Percentiles rank a stretch among this genome's conserved stretches.
Conservation (phyloP, 1,284 basidiomycete species). For the Puccinia brachypodii region DNA sequence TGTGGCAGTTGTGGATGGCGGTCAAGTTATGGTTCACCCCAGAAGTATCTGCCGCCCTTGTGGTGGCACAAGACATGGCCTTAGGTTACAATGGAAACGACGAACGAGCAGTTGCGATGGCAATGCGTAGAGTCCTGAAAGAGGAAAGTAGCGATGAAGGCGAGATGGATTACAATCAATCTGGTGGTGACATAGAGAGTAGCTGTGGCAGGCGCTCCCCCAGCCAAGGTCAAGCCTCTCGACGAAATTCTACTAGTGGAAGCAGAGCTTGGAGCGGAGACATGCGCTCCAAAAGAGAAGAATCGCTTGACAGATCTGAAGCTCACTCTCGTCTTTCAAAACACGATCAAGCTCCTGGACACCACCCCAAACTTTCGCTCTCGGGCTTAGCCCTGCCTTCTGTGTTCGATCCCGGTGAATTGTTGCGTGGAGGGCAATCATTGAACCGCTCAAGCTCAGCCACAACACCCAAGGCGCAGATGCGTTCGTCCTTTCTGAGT, state of each 20-base stretch:
- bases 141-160: constrained; percentile 41
- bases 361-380: constrained; percentile 22
- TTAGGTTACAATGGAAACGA: not conserved
- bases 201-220: constrained; percentile 16
- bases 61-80: constrained; percentile 14
- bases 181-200: constrained; percentile 14
- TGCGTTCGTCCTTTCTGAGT: constrained; percentile 18
- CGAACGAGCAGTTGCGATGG: constrained; percentile 27
- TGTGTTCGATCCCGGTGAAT: constrained; percentile 10
- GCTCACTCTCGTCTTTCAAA: constrained; percentile 23
- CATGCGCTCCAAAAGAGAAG: constrained; percentile 14
- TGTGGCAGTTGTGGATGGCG: constrained; percentile 32
- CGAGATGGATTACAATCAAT: constrained; percentile 30
- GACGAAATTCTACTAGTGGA: constrained; percentile 10
- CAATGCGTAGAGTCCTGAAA: constrained; percentile 30
- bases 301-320: constrained; percentile 5
- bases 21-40: constrained; percentile 26
- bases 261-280: not conserved
- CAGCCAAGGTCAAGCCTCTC: constrained; percentile 14
- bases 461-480: constrained; percentile 30
- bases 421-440: constrained; percentile 25
- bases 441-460: constrained; percentile 19
- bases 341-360: not conserved
- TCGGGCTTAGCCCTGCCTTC: constrained; percentile 12
- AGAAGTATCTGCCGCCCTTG: constrained; percentile 12